phyloP scores from a whole-genome alignment of 805 yeast genomes.

The Metschnikowia kofuensis region DNA sequence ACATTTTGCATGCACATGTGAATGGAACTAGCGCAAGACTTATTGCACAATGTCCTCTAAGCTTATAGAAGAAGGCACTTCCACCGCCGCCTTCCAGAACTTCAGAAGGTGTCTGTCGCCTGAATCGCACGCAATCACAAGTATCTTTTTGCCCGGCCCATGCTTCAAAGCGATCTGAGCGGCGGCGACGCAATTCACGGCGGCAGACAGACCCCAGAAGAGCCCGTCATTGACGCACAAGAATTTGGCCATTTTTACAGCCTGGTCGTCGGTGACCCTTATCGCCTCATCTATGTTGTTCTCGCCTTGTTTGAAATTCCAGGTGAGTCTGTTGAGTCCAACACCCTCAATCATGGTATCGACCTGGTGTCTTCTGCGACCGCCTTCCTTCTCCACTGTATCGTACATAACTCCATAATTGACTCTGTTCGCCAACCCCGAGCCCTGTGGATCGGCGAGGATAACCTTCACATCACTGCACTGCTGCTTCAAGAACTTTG shows the following conservation, averaged over 20 bases:
- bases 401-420: slow-evolving; percentile 95
- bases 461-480: slow-evolving; percentile 46
- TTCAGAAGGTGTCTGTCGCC: slow-evolving; percentile 89
- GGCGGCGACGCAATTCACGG: slow-evolving; percentile 91
- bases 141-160: slow-evolving; percentile 64
- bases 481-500: slow-evolving; percentile 41
- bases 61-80: slow-evolving; percentile 27
- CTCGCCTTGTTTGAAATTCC: slow-evolving; percentile 74
- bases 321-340: slow-evolving; percentile 84
- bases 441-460: slow-evolving; percentile 94
- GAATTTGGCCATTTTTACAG: slow-evolving; percentile 83
- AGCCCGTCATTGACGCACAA: slow-evolving; percentile 81
- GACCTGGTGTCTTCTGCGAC: slow-evolving; percentile 91
- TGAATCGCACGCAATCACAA: slow-evolving; percentile 87
- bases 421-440: slow-evolving; percentile 82
- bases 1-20: no score
- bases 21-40: background rate
- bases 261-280: slow-evolving; percentile 75
- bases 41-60: slow-evolving; percentile 30
- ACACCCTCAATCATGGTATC: slow-evolving; percentile 94
- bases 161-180: slow-evolving; percentile 46
- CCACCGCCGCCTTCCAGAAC: slow-evolving; percentile 77
- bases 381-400: slow-evolving; percentile 83
- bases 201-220: slow-evolving; percentile 91
- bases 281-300: slow-evolving; percentile 70